Evolutionary conservation across 148 eudicot species (phyloP), one percentile per base, ranked within the genome.

Genomic region (Heliosperma pusillum): DNA sequence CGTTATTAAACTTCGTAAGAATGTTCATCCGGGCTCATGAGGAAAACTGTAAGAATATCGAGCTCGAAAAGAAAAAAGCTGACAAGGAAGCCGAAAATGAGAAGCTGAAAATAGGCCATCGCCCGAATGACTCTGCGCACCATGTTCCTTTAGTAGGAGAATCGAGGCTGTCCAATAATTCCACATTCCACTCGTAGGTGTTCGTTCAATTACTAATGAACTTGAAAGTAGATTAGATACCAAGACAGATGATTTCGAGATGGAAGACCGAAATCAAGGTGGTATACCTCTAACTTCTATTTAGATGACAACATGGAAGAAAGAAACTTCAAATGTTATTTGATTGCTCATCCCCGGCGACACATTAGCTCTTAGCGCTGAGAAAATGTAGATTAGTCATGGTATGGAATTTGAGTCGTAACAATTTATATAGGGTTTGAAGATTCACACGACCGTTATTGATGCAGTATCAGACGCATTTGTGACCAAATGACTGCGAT

Each of bases 31-130:
- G 86, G 57, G 93, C 98, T 15, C 90, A 87, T 33, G 86, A 82
- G 11, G 98, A 94, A 81, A 94, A 94, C 83, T 81, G 87, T 85
- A 87, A 90, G 84, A 93, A 90, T 71, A 66, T 83, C 6, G 97
- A 94, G 81, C 73, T 86, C 50, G 97, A 94, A 73, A 94, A 86
- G 88, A 94, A 90, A 75, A 90, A 82, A 79, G 91, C 91, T 6
- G 85, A 78, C 57, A 91, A 85, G 77, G 95, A 90, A 81, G 92
- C 89, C 13, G 92, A 89, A 75, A 86, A 82, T 20, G 90, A 83
- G 82, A 90, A 83, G 69, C 56, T 72, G 69, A 89, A 86, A 72
- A 25, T 45, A 66, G 66, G 17, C 74, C 55, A 79, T 74, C 78
- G 44, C 33, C 74, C 3, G 22, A 77, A 71, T 74, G 81, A 73